A percentile compares a stretch with the other conserved stretches of the same genome.
Evolutionary conservation across 1,139 yeast species (phyloP).

Genomic region (Blastobotrys indianensis): DNA sequence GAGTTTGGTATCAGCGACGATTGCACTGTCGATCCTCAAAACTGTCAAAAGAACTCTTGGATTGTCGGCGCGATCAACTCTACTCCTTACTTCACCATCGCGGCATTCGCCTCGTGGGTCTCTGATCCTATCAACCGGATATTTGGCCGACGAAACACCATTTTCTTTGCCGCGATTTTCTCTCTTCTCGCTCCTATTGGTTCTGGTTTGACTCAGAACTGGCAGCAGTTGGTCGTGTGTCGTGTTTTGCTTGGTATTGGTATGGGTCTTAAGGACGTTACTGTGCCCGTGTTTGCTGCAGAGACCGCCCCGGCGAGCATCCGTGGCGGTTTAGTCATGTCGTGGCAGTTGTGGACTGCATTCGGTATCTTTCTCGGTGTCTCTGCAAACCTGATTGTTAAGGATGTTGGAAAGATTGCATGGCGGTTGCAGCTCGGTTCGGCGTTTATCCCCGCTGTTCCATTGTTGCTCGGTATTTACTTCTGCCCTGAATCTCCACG

Average conservation of each 20-base stretch:
- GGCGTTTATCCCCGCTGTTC: constrained; percentile 31
- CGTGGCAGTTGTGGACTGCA: constrained; percentile 86
- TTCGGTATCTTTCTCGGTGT: constrained; percentile 79
- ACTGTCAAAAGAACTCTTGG: constrained; percentile 45
- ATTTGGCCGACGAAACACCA: constrained; percentile 67
- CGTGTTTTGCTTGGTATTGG: constrained; percentile 71
- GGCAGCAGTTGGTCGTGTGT: constrained; percentile 72
- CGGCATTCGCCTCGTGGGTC: constrained; percentile 64
- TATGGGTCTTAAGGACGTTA: constrained; percentile 71
- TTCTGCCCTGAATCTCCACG: constrained; percentile 47
- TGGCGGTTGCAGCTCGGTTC: constrained; percentile 22
- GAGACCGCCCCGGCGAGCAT: constrained; percentile 71
- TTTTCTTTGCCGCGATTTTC: constrained; percentile 58
- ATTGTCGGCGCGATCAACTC: constrained; percentile 69
- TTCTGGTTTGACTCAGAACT: constrained; percentile 54
- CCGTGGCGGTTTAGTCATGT: constrained; percentile 75
- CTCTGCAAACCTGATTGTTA: constrained; percentile 58
- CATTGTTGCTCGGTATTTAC: constrained; percentile 18
- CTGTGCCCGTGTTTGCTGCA: constrained; percentile 79
- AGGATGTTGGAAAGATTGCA: constrained; percentile 40
- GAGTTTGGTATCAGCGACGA: constrained; percentile 46
- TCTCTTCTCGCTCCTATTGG: constrained; percentile 39
- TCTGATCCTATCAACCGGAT: constrained; percentile 59
- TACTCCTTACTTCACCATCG: constrained; percentile 73
- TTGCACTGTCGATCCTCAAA: constrained; percentile 7